Percentiles rank a stretch among this genome's conserved stretches.
phyloP scores from a whole-genome alignment of 2,329 filamentous ascomycete species.

The Plenodomus biglobosus region DNA sequence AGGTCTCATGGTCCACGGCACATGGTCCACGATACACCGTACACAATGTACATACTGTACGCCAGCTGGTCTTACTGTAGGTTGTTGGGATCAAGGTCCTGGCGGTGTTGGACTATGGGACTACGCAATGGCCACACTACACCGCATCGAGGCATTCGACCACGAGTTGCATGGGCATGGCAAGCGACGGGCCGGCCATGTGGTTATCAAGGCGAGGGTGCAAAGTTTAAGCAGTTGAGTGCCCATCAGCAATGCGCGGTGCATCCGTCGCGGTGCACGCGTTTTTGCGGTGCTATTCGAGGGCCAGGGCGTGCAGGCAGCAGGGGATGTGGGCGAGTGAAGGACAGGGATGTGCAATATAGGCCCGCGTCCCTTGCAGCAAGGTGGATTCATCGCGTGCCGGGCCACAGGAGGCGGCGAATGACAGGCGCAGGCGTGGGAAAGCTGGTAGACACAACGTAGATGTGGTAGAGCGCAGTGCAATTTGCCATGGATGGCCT shows the following conservation, averaged over 20 bases:
- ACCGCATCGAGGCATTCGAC: neutral
- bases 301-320: neutral
- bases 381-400: constrained; percentile 5
- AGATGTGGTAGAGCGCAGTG: constrained; percentile 3
- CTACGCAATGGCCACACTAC: neutral
- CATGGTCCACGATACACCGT: no score
- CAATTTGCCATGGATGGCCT: constrained; percentile 14
- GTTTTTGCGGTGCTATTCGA: neutral
- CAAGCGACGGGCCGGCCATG: no score
- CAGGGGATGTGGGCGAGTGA: neutral
- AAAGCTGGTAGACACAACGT: no score
- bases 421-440: constrained; percentile 7
- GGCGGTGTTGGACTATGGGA: neutral
- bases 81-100: constrained; percentile 1
- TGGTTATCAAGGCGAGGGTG: no score
- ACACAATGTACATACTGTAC: neutral
- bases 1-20: neutral
- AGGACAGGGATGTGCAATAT: constrained; percentile 9
- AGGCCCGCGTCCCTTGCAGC: constrained; percentile 17
- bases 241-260: neutral
- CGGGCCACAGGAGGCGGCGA: constrained; percentile 4
- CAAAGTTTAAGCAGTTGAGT: no score
- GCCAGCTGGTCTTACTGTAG: constrained; percentile 2
- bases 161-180: no score
- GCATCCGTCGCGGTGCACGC: neutral